phyloP scores from a whole-genome alignment of 2,329 filamentous ascomycete species.

The Rutstroemia sp. region DNA sequence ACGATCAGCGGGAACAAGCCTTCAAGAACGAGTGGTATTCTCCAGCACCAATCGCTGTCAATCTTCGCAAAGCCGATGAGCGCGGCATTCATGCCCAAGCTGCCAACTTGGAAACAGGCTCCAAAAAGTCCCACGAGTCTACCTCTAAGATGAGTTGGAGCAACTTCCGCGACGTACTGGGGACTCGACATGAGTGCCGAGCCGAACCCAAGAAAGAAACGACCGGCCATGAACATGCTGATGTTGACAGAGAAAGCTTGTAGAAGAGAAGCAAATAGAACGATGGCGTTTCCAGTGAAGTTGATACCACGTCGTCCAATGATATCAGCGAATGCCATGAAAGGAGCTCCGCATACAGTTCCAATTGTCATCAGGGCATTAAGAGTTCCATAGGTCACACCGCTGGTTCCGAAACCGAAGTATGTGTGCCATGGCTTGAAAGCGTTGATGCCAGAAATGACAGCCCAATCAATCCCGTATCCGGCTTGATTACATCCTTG shows the following conservation, averaged over 20 bases:
- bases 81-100: conserved; percentile 33
- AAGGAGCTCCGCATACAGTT: conserved; percentile 40
- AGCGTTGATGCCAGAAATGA: conserved; percentile 40
- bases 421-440: conserved; percentile 36
- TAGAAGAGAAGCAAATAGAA: conserved; percentile 35
- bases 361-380: conserved; percentile 42
- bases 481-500: conserved; percentile 38
- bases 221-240: conserved; percentile 21
- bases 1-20: conserved; percentile 32
- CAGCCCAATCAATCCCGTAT: conserved; percentile 40
- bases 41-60: conserved; percentile 19
- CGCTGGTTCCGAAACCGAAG: conserved; percentile 35
- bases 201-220: conserved; percentile 23
- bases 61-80: conserved; percentile 32
- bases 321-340: conserved; percentile 42
- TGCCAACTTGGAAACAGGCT: conserved; percentile 35
- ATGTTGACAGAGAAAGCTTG: conserved; percentile 19
- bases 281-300: conserved; percentile 38
- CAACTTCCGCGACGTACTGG: conserved; percentile 41
- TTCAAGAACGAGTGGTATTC: conserved; percentile 23
- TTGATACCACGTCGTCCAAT: conserved; percentile 44
- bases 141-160: conserved; percentile 41
- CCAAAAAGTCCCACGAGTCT: conserved; percentile 40
- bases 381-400: conserved; percentile 32
- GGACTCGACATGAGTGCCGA: conserved; percentile 24